phyloP scores from a whole-genome alignment of 2,329 filamentous ascomycete genomes.

The Nothopassalora personata region DNA sequence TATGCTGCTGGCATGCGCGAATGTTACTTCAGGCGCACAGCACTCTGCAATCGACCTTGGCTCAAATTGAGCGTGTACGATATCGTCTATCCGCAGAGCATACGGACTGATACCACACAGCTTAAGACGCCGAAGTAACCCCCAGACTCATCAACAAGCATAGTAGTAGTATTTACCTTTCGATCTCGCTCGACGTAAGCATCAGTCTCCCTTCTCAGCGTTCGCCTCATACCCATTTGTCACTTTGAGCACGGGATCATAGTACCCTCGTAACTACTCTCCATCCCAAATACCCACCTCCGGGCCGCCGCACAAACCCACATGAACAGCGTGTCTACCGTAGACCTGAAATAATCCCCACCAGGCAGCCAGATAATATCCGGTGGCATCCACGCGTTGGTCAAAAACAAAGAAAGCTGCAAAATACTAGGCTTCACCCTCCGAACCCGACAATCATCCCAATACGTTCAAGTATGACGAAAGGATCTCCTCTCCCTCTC shows the following conservation, averaged over 20 bases:
- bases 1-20: too few relatives aligned
- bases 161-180: too few relatives aligned
- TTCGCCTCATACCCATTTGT: not conserved
- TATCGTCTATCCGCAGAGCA: too few relatives aligned
- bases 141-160: too few relatives aligned
- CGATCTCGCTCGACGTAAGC: too few relatives aligned
- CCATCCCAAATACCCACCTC: constrained; percentile 2
- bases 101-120: too few relatives aligned
- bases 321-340: constrained; percentile 10
- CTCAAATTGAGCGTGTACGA: too few relatives aligned
- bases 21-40: too few relatives aligned
- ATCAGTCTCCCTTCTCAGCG: not conserved
- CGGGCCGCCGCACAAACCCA: constrained; percentile 8
- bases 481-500: constrained; percentile 17
- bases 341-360: constrained; percentile 9
- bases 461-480: constrained; percentile 13
- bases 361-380: constrained; percentile 8
- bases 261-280: constrained; percentile 5
- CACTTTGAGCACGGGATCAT: not conserved
- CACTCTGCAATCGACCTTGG: too few relatives aligned
- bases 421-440: constrained; percentile 7
- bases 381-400: constrained; percentile 11
- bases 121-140: too few relatives aligned
- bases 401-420: constrained; percentile 13
- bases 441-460: constrained; percentile 13